These are phyloP conservation scores for Ceratobasidium sp. DNA, from an alignment of 1,284 basidiomycete genomes.

Conservation along the genomic window DNA sequence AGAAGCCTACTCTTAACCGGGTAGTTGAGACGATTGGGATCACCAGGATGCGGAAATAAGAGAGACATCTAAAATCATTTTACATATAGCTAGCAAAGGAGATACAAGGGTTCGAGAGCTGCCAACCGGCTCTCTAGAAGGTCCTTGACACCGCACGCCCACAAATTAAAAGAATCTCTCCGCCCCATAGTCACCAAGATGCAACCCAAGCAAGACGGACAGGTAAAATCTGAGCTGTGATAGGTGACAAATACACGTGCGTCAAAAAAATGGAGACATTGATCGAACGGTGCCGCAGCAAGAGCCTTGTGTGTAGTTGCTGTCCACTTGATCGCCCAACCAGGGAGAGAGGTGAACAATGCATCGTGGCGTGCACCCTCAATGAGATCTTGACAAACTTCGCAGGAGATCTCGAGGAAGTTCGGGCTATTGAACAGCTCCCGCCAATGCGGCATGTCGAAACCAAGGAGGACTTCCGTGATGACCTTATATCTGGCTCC, in stretches of 20 bases:
- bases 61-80: not conserved
- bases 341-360: not conserved
- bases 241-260: not conserved
- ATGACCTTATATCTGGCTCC: conserved; percentile 21
- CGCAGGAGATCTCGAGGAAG: not conserved
- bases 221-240: not conserved
- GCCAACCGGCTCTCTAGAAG: conserved; percentile 1
- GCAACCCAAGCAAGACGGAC: not conserved
- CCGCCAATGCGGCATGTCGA: not conserved
- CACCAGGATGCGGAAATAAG: too few relatives aligned
- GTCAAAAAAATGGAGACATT: conserved; percentile 1
- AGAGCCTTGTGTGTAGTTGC: conserved; percentile 4
- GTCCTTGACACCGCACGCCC: not conserved
- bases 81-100: not conserved
- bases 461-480: conserved; percentile 6
- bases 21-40: too few relatives aligned
- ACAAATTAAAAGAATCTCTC: not conserved
- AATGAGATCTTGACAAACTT: not conserved
- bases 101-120: conserved; percentile 8
- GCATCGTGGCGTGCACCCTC: not conserved
- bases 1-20: too few relatives aligned
- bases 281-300: not conserved
- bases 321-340: conserved; percentile 9
- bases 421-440: not conserved
- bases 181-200: not conserved